Evolutionary conservation across 2,329 filamentous ascomycete genomes (phyloP).

Genomic region (Fusarium gaditjirri): DNA sequence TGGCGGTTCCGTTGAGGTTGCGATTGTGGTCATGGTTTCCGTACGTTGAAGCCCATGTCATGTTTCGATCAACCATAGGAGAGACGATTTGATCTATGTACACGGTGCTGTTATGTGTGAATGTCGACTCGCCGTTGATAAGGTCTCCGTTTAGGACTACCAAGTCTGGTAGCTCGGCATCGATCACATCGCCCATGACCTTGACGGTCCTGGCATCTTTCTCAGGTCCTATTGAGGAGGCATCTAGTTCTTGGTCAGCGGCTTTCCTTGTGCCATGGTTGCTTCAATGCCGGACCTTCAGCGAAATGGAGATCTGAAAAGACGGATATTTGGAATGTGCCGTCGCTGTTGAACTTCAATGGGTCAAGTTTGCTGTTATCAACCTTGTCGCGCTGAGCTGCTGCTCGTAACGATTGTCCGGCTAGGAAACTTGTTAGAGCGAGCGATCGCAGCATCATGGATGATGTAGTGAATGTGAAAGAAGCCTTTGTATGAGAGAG

Average conservation of each 20-base stretch:
- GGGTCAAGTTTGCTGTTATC: conserved; percentile 25
- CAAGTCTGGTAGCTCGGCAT: conserved; percentile 57
- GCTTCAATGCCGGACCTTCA: conserved; percentile 2
- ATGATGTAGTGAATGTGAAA: not conserved
- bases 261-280: fast-evolving
- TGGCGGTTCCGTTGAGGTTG: conserved; percentile 50
- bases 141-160: conserved; percentile 77
- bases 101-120: conserved; percentile 59
- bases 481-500: not conserved
- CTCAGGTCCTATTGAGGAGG: conserved; percentile 44
- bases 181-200: conserved; percentile 51
- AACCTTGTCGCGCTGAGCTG: conserved; percentile 2
- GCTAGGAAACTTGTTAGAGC: conserved; percentile 6
- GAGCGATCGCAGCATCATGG: conserved; percentile 15
- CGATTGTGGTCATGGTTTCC: conserved; percentile 74
- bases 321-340: conserved; percentile 30
- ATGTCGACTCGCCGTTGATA: conserved; percentile 72
- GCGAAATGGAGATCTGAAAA: conserved; percentile 37
- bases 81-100: conserved; percentile 68
- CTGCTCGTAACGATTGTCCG: not conserved
- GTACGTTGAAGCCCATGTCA: conserved; percentile 73
- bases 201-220: conserved; percentile 51
- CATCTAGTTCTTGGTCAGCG: conserved; percentile 11
- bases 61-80: conserved; percentile 62
- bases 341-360: conserved; percentile 24